Conservation (phyloP, 1,139 yeast genomes). For the Suhomyces bribrorum region DNA sequence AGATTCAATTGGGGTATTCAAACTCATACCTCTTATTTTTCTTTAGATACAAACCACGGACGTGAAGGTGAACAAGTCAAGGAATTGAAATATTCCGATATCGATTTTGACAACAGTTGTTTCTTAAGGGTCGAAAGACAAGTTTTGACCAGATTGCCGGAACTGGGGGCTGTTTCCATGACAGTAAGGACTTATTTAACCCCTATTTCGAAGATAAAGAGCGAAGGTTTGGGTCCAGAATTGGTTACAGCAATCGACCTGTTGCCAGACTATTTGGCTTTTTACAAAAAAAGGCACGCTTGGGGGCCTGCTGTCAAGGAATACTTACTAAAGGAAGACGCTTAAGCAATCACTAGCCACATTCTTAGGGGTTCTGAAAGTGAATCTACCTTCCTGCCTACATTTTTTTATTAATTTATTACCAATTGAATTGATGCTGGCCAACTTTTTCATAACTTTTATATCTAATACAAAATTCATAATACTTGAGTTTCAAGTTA, state of each 20-base stretch:
- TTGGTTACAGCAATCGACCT: slow-evolving; percentile 59
- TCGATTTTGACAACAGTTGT: slow-evolving; percentile 40
- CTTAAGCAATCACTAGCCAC: too few species aligned
- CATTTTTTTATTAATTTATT: too few species aligned
- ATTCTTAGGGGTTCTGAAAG: too few species aligned
- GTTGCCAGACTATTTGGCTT: slow-evolving; percentile 57
- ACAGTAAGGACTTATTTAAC: slow-evolving; percentile 45
- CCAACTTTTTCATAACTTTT: background rate
- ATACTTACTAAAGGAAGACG: slow-evolving; percentile 39
- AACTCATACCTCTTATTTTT: slow-evolving; percentile 31
- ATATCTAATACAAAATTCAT: background rate
- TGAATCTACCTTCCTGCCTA: too few species aligned
- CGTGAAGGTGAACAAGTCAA: slow-evolving; percentile 31
- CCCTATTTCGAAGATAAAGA: slow-evolving; percentile 36
- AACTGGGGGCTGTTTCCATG: slow-evolving; percentile 41
- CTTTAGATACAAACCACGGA: slow-evolving; percentile 35
- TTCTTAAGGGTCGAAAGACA: slow-evolving; percentile 46
- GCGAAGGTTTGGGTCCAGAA: slow-evolving; percentile 42
- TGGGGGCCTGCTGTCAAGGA: slow-evolving; percentile 68
- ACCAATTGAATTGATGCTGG: too few species aligned
- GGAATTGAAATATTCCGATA: slow-evolving; percentile 26
- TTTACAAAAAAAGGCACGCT: slow-evolving; percentile 57
- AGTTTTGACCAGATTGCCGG: slow-evolving; percentile 40
- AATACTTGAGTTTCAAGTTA: slow-evolving; percentile 10
- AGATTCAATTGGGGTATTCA: slow-evolving; percentile 48